Conservation (phyloP, 768 basidiomycete genomes). For the Leccinum boreale region DNA sequence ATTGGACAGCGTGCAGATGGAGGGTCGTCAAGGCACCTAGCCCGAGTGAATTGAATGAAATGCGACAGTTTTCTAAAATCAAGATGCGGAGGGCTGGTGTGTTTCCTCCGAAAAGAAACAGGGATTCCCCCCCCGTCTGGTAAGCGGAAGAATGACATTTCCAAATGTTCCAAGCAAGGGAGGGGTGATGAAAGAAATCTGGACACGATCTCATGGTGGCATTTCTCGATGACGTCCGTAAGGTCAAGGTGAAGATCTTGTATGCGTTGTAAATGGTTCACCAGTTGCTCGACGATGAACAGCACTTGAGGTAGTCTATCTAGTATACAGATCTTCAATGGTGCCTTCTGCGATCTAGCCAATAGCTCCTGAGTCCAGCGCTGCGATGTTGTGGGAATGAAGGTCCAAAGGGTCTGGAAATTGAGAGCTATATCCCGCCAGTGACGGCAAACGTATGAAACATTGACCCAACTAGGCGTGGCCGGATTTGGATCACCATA, state of each 20-base stretch:
- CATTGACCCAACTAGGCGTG: background rate
- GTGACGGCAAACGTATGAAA: background rate
- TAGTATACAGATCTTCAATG: conserved; percentile 10
- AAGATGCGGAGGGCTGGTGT: background rate
- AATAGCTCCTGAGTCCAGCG: no score
- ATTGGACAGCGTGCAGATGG: conserved; percentile 26
- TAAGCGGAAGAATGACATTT: background rate
- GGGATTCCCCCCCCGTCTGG: no score
- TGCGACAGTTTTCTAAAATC: background rate
- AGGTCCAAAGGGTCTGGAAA: no score
- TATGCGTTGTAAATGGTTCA: background rate
- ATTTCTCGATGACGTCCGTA: no score
- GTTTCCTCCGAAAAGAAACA: background rate
- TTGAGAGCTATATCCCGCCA: no score
- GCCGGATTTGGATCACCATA: no score
- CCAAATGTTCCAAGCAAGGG: background rate
- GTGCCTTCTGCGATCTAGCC: conserved; percentile 35
- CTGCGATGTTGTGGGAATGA: no score
- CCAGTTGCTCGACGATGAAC: background rate
- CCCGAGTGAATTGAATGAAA: background rate
- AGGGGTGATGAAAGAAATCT: background rate
- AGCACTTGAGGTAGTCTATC: background rate
- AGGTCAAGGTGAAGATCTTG: background rate
- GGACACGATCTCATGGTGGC: background rate
- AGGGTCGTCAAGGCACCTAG: conserved; percentile 34